Evolutionary conservation across 352 stramenopile species (phyloP).

Genomic region (Thalassiosira livingstoniorum): DNA sequence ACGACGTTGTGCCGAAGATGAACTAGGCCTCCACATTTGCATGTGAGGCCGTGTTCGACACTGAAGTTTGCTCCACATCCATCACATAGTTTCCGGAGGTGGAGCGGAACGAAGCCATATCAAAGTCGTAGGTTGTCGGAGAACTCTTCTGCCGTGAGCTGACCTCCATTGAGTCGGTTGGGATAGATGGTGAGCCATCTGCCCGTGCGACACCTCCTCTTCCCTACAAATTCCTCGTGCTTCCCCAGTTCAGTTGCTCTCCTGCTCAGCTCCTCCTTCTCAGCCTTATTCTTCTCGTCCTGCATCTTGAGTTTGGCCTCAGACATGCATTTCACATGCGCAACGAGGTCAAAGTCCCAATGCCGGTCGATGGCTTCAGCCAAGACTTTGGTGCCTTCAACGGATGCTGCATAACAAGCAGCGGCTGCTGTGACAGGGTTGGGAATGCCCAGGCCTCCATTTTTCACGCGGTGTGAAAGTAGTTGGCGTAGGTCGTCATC

Average conservation of each 20-base stretch:
- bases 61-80: constrained; percentile 47
- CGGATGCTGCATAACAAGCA: not conserved
- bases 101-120: constrained; percentile 26
- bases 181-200: constrained; percentile 29
- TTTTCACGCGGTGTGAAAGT: not conserved
- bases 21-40: constrained; percentile 50
- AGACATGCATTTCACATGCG: no score
- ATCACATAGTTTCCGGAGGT: constrained; percentile 44
- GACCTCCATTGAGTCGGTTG: constrained; percentile 24
- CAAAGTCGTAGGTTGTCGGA: constrained; percentile 43
- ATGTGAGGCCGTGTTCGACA: constrained; percentile 54
- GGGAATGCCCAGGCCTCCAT: not conserved
- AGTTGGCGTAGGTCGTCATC: not conserved
- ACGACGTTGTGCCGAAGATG: constrained; percentile 53
- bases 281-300: no score
- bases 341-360: not conserved
- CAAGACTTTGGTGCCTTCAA: not conserved
- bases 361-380: not conserved
- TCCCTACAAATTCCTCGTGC: no score
- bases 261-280: no score
- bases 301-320: no score
- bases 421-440: not conserved
- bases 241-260: no score
- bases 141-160: constrained; percentile 46
- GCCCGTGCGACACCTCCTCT: not conserved